Evolutionary conservation across 2,329 filamentous ascomycete genomes (phyloP).

Genomic region (Fusarium liriodendri): DNA sequence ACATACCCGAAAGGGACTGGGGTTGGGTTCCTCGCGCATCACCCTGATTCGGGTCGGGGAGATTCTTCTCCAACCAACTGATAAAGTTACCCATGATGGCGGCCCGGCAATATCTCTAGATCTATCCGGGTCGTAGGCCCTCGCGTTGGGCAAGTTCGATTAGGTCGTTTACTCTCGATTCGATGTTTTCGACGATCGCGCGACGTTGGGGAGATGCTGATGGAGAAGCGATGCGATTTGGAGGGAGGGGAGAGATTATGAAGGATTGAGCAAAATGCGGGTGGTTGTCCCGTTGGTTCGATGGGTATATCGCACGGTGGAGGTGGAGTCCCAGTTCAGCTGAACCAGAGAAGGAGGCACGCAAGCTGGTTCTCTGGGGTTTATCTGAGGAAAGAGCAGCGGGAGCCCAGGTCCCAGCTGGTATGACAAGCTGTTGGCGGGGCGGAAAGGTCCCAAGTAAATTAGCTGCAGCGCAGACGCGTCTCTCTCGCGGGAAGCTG

Average conservation of each 20-base stretch:
- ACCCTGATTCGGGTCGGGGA: constrained; percentile 41
- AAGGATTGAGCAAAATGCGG: background rate
- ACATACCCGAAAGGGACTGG: constrained; percentile 50
- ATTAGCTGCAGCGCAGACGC: constrained; percentile 35
- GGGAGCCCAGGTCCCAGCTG: constrained; percentile 1
- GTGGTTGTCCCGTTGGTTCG: constrained; percentile 9
- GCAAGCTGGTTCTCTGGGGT: background rate
- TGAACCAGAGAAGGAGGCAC: background rate
- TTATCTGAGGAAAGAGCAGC: constrained; percentile 1
- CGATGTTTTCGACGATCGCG: constrained; percentile 3
- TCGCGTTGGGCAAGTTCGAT: constrained; percentile 2
- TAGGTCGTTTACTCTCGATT: constrained; percentile 1
- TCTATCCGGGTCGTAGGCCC: constrained; percentile 12
- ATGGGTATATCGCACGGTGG: background rate
- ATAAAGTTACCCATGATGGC: constrained; percentile 53
- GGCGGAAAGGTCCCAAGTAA: constrained; percentile 31
- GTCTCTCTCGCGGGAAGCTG: constrained; percentile 17
- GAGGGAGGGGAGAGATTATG: constrained; percentile 11
- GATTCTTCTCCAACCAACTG: constrained; percentile 51
- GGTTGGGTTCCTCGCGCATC: constrained; percentile 42
- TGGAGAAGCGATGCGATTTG: constrained; percentile 16
- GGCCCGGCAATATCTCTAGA: constrained; percentile 23
- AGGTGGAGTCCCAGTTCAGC: background rate
- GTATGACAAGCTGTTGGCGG: constrained; percentile 17
- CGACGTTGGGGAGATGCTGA: background rate